Evolutionary conservation across 306 rosid genomes (phyloP), one percentile per base, ranked within the genome.

Genomic region (Elaeagnus macrophylla): DNA sequence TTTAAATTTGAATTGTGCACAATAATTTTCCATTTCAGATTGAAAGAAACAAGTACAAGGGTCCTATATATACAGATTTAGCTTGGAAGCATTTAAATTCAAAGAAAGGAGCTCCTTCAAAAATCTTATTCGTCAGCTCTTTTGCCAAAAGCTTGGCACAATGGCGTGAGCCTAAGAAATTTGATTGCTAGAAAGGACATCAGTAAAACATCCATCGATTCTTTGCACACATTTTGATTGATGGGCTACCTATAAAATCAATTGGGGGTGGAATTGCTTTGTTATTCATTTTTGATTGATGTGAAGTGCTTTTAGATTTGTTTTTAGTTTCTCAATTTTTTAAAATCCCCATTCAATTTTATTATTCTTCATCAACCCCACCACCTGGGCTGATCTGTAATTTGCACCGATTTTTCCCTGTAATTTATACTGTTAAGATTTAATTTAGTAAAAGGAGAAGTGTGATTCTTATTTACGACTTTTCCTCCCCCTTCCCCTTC

Each of bases 81-180:
- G 94, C 79, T 68, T 93, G 96, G 53, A 93, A 93, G 66, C 83
- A 75, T 74, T 75, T 93, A 45, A 75, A 75, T 53, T 96, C 95
- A 48, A 84, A 75, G 81, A 82, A 72, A 70, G 96, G 83, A 32
- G 64, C 81, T 56, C 79, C 89, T 48, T 59, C 78, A 15, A 88
- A 73, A 72, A 64, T 54, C 19, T 73, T 95, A 57, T 71, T 82
- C 59, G 80, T 87, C n/a, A 47, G 82, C 51, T 80, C 83, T 39
- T 73, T 84, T 72, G 77, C 88, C 48, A 83, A 68, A 73, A 75
- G 62, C 49, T 62, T 84, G 70, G 72, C 72, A 3, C 89, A 76
- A 48, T 71, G 88, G 94, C 77, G 55, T 51, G 86, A 79, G 67
- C 84, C 90, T 0, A 93, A 93, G 83, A 85, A 79, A 75, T 79